These are phyloP conservation scores for Aureobasidium sp. DNA, from an alignment of 2,329 filamentous ascomycete species.

Conservation along the genomic window DNA sequence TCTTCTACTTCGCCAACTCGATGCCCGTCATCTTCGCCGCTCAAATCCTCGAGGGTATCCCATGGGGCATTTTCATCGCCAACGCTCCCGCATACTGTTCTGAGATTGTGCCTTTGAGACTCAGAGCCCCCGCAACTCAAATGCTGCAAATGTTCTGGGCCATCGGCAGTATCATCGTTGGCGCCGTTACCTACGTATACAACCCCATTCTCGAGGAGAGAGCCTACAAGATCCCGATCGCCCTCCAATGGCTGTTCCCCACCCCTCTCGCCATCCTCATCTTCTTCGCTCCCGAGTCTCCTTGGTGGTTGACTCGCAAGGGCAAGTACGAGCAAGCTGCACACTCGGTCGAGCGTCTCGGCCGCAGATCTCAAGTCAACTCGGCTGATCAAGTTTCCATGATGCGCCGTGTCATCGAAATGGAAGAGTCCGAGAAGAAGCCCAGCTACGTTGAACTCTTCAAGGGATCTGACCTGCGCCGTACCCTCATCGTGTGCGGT, in stretches of 20 bases:
- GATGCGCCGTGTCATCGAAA: constrained; percentile 52
- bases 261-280: constrained; percentile 49
- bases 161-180: constrained; percentile 55
- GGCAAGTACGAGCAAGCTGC: constrained; percentile 41
- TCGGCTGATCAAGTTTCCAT: constrained; percentile 46
- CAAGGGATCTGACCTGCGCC: constrained; percentile 49
- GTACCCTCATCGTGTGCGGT: constrained; percentile 50
- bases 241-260: constrained; percentile 54
- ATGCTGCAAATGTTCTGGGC: constrained; percentile 63
- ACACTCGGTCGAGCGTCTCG: constrained; percentile 45
- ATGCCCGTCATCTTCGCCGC: constrained; percentile 43
- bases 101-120: constrained; percentile 54
- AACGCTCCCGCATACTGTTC: constrained; percentile 57
- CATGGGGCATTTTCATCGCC: constrained; percentile 61
- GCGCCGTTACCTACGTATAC: constrained; percentile 44
- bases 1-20: constrained; percentile 51
- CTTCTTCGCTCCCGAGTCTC: constrained; percentile 45
- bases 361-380: constrained; percentile 47
- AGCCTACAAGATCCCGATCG: constrained; percentile 46
- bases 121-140: constrained; percentile 53
- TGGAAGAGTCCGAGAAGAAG: constrained; percentile 48
- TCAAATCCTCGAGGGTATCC: constrained; percentile 55
- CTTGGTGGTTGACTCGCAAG: constrained; percentile 50
- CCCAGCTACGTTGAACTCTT: constrained; percentile 47
- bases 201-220: constrained; percentile 31